Percentiles rank a stretch among this genome's conserved stretches.
Conservation (phyloP, 176 grass and related monocot species). For the Oryza longistaminata region DNA sequence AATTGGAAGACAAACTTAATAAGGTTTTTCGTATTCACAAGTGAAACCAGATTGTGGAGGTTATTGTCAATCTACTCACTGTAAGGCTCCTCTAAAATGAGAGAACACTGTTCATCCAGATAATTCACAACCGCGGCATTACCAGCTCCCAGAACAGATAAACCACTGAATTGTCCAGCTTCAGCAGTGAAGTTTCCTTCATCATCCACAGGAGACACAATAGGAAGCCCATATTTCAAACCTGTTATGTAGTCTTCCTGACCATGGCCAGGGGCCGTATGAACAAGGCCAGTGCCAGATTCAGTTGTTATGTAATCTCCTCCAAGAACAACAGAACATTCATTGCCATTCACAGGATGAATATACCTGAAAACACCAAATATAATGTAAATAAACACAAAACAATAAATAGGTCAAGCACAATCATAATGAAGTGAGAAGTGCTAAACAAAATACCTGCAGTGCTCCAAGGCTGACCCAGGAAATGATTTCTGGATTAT, state of each 20-base stretch:
- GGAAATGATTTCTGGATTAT: conserved; percentile 65
- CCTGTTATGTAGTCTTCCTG: conserved; percentile 96
- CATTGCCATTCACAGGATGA: conserved; percentile 82
- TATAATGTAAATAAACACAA: conserved; percentile 29
- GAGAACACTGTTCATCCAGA: conserved; percentile 65
- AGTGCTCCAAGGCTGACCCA: conserved; percentile 85
- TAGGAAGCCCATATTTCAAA: conserved; percentile 89
- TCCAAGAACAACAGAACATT: conserved; percentile 85
- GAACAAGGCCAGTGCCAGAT: conserved; percentile 96
- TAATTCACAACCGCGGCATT: conserved; percentile 80
- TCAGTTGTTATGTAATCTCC: conserved; percentile 98
- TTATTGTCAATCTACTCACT: conserved; percentile 64
- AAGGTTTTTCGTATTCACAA: conserved; percentile 5
- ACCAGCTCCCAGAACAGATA: conserved; percentile 81
- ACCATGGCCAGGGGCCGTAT: conserved; percentile 98
- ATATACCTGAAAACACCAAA: conserved; percentile 58
- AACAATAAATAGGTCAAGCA: background rate
- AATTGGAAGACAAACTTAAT: conserved; percentile 31
- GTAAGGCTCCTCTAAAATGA: conserved; percentile 90
- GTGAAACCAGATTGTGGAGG: conserved; percentile 1
- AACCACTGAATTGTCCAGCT: conserved; percentile 80
- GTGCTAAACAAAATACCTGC: conserved; percentile 54
- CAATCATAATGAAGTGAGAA: conserved; percentile 24
- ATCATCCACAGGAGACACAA: conserved; percentile 90
- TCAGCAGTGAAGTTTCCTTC: conserved; percentile 89